Base-by-base conservation (phyloP, 768 basidiomycete species). In the Kwoniella botswanensis region DNA sequence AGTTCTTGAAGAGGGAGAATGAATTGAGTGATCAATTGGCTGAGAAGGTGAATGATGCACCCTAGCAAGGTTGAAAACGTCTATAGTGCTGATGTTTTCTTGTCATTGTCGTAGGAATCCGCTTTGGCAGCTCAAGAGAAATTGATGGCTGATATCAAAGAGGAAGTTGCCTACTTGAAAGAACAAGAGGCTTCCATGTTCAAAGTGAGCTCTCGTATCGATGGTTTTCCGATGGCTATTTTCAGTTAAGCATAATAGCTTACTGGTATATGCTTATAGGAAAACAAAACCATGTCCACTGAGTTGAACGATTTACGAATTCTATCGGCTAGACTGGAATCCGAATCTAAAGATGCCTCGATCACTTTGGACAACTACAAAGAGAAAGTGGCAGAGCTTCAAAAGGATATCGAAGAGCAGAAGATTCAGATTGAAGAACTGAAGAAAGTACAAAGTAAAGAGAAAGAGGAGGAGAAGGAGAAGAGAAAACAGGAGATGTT, bases 401-500 rank as follows among this genome's bases (percentile, higher is more conserved):
- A 90, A 84, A 87, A 84, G 60, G 96, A 83, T 35, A 76, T 84
- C 29, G 82, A 81, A 2, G 77, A 76, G 24, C 79, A 82, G 46
- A 75, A 78, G 43, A 74, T 67, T 7, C 72, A 98, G 84, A 85
- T 98, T 69, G 96, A 98, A 76, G 94, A 96, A 79, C 87, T 98
- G 54, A 94, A 93, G 86, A 85, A 87, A 44, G 87, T 90, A 13
- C 92, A 94, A 84, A 92, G 91, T 84, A 92, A 93, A 71, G 89
- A 91, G 17, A 90, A 91, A 50, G 90, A 90, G 42, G 97, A 98
- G 83, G 97, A 98, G 83, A 98, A 95, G 86, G 97, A 99, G 87
- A 97, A 93, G 87, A 90, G 92, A 84, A 98, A 98, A 85, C 94
- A 96, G 80, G 96, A 98, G 86, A 98, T 98, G 88, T 93, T 99